These are phyloP conservation scores for Paecilomyces fulvus DNA, from an alignment of 2,329 filamentous ascomycete genomes.

Conservation along the genomic window DNA sequence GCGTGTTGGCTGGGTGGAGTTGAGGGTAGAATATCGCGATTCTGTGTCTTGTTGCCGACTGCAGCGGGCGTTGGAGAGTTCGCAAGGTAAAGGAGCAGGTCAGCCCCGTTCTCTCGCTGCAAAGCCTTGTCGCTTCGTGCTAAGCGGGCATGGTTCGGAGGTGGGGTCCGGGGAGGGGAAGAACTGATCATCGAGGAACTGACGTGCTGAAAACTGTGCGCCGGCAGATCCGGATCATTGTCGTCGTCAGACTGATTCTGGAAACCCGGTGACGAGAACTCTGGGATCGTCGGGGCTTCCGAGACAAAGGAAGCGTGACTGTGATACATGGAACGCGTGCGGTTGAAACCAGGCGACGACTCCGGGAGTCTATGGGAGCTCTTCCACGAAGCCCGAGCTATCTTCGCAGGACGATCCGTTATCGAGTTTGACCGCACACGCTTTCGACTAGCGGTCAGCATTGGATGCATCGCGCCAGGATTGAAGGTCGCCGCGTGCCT, in stretches of 20 bases:
- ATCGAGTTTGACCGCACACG: constrained; percentile 60
- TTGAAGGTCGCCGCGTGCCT: constrained; percentile 38
- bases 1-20: constrained; percentile 64
- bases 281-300: constrained; percentile 50
- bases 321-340: constrained; percentile 66
- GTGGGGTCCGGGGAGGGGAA: constrained; percentile 82
- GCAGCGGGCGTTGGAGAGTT: constrained; percentile 83
- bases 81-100: constrained; percentile 74
- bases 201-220: constrained; percentile 32
- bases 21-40: constrained; percentile 53
- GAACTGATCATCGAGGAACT: constrained; percentile 53
- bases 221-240: constrained; percentile 72
- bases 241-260: constrained; percentile 54
- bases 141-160: constrained; percentile 47
- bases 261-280: constrained; percentile 46
- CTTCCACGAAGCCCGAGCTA: constrained; percentile 62
- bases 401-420: constrained; percentile 49
- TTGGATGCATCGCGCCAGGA: constrained; percentile 34
- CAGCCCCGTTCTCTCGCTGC: constrained; percentile 70
- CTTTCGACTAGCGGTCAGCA: constrained; percentile 50
- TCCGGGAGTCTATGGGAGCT: constrained; percentile 67
- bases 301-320: constrained; percentile 73
- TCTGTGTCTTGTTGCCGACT: constrained; percentile 37
- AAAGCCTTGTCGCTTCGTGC: constrained; percentile 43
- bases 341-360: constrained; percentile 76